Base-by-base conservation (phyloP, 2,329 filamentous ascomycete genomes). In the Plenodomus biglobosus region DNA sequence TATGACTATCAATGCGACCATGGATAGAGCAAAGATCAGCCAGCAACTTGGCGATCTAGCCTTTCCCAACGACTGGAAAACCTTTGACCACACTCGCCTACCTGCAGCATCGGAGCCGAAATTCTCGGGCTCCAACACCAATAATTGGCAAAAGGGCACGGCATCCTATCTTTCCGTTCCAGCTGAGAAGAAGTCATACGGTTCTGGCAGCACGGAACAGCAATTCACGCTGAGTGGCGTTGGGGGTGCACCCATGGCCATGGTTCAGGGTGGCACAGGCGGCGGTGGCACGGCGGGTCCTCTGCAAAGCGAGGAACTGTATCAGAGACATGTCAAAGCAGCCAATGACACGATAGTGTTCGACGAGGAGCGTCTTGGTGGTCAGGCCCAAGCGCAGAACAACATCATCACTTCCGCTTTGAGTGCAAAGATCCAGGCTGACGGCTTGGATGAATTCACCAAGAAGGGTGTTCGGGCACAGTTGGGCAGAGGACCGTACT, bases 61-160 rank as follows among this genome's bases (percentile, higher is more conserved):
- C 20, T 83, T 87, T 42, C 81, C 85, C 0, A 82, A 78, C 0
- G 83, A 83, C 1, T 70, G 86, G 2, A 81, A 86, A 54, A 79
- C 80, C 0, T 85, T 80, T 78, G 68, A 71, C 30, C 70, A 66
- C 18, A 58, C 48, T 18, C 65, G 65, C 24, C 52, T 61, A 22
- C 50, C 63, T 19, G 18, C 46, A 17, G 38, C 18, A 18, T 46
- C 42, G n/a, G 32, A 38, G 17, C 30, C 27, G 8, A 40, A 53
- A 2, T 69, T 76, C 52, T 52, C 61, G 16, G 77, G 76, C 6
- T 70, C 76, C 0, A 58, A 64, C 2, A 61, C 83, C 8, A 65
- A 61, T 1, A 87, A 84, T 0, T 76, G 64, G 35, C 80, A 85
- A 53, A 80, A 81, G 34, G 84, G 84, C 24, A 79, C 75, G 4